phyloP scores from a whole-genome alignment of 208 protist genomes.

The Herpetomonas tarakana region DNA sequence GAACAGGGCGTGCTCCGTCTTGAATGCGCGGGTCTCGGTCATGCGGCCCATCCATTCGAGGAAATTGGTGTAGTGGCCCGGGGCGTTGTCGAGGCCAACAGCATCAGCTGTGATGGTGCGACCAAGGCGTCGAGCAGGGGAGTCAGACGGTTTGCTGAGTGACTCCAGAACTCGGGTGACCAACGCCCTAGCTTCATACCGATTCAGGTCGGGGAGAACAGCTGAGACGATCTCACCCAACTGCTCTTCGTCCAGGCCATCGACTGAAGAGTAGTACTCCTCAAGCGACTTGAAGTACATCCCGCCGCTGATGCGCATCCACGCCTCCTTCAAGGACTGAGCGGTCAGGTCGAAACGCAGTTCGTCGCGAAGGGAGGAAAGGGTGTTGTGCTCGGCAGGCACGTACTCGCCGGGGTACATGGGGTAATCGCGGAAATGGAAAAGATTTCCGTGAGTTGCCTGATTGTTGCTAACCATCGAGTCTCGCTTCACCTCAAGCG shows the following conservation, averaged over 20 bases:
- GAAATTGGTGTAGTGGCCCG: slow-evolving; percentile 90
- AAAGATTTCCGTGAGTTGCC: slow-evolving; percentile 81
- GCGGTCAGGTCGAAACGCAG: slow-evolving; percentile 77
- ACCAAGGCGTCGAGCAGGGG: slow-evolving; percentile 63
- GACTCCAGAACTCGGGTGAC: slow-evolving; percentile 79
- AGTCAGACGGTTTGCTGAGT: slow-evolving; percentile 67
- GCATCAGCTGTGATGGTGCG: slow-evolving; percentile 83
- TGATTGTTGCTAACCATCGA: slow-evolving; percentile 57
- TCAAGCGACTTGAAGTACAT: slow-evolving; percentile 77
- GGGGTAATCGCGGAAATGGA: slow-evolving; percentile 89
- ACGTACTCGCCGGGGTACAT: slow-evolving; percentile 93
- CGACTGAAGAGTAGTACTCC: slow-evolving; percentile 83
- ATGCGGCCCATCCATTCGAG: slow-evolving; percentile 90
- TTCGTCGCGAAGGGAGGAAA: slow-evolving; percentile 84
- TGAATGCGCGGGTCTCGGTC: slow-evolving; percentile 85
- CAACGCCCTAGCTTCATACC: slow-evolving; percentile 71
- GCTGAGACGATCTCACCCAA: slow-evolving; percentile 84
- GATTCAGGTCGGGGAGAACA: slow-evolving; percentile 60
- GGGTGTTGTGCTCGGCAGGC: slow-evolving; percentile 77
- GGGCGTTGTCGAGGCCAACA: slow-evolving; percentile 81
- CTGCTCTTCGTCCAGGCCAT: slow-evolving; percentile 84
- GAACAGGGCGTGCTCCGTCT: slow-evolving; percentile 88
- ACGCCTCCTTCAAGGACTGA: slow-evolving; percentile 86
- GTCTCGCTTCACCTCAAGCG: slow-evolving; percentile 64
- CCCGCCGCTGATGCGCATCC: slow-evolving; percentile 83